Base-by-base conservation (phyloP, 345 rosid genomes). In the Eutrema heterophyllum region DNA sequence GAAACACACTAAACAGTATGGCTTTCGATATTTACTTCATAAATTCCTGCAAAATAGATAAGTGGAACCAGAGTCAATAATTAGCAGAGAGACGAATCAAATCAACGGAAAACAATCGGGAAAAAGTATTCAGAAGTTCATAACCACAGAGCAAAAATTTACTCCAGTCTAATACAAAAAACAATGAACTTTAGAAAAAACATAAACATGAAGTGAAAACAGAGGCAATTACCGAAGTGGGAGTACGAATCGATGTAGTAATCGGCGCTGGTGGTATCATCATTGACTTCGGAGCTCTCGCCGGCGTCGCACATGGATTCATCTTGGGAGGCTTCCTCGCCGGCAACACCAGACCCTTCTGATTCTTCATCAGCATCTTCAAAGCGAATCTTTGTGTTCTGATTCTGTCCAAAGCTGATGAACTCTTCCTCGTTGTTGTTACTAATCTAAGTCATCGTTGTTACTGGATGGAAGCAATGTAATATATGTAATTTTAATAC, bases 201-300 rank as follows among this genome's bases (percentile, higher is more conserved):
- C n/a, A n/a, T n/a, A n/a, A n/a, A n/a, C n/a, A n/a, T n/a, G n/a
- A n/a, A n/a, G n/a, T n/a, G n/a, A n/a, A n/a, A n/a, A n/a, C n/a
- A n/a, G n/a, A 48, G 55, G 43, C 12, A 72, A 33, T 45, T 86
- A 95, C 99, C 99, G 64, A 95, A 95, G 84, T 95, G 99, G 71
- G 99, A 90, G 83, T 95, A 92, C 5, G 99, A 95, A 80, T 95
- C 97, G 79, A 95, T 92, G 86, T 92, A 95, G 78, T 95, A 95
- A 77, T 95, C 99, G 53, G 97, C 99, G 72, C 99, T 95, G 73
- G 99, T 95, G 67, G 83, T 83, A 15, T 86, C 87, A 70, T 94
- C 97, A 11, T 48, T 81, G 56, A 74, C 73, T 24, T 54, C 59
- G 59, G 24, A n/a, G 60, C 13, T 86, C 12, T 70, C 85, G 12